These are phyloP conservation scores for Lodderomyces parapsilosis DNA, from an alignment of 1,139 yeast species.

Conservation along the genomic window DNA sequence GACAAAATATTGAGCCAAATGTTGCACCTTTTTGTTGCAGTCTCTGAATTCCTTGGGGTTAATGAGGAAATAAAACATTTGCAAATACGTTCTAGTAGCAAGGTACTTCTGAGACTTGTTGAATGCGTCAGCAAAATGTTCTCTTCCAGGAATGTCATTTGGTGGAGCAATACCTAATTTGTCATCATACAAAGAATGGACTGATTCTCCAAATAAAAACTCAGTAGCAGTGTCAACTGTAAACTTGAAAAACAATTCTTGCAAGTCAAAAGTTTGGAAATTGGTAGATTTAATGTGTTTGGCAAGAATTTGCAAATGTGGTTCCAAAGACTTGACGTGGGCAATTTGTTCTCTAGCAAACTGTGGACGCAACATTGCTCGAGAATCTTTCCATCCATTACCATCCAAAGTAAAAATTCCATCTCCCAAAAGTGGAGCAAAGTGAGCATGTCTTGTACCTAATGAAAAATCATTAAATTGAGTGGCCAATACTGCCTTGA, in stretches of 20 bases:
- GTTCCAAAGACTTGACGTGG: constrained; percentile 46
- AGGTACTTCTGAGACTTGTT: constrained; percentile 29
- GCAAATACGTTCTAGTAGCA: constrained; percentile 27
- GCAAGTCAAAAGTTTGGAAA: constrained; percentile 32
- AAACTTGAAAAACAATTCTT: constrained; percentile 39
- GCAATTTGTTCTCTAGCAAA: constrained; percentile 52
- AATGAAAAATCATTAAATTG: constrained; percentile 53
- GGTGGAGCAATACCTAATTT: constrained; percentile 22
- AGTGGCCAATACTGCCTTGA: constrained; percentile 38
- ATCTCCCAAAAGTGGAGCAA: constrained; percentile 49
- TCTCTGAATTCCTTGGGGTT: constrained; percentile 33
- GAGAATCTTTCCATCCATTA: constrained; percentile 56
- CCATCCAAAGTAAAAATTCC: constrained; percentile 62
- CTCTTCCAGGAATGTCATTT: constrained; percentile 18
- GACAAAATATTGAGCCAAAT: constrained; percentile 36
- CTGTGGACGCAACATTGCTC: constrained; percentile 57
- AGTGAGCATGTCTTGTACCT: constrained; percentile 45
- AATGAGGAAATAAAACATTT: constrained; percentile 26
- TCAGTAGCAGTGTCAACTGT: constrained; percentile 62
- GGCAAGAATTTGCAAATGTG: constrained; percentile 41
- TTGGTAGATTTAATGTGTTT: constrained; percentile 24
- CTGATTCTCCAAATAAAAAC: constrained; percentile 57
- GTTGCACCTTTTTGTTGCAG: constrained; percentile 29
- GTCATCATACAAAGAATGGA: constrained; percentile 36
- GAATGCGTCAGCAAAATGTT: constrained; percentile 27